phyloP scores from a whole-genome alignment of 495 filamentous ascomycete genomes.

The Penicillium bovifimosum region DNA sequence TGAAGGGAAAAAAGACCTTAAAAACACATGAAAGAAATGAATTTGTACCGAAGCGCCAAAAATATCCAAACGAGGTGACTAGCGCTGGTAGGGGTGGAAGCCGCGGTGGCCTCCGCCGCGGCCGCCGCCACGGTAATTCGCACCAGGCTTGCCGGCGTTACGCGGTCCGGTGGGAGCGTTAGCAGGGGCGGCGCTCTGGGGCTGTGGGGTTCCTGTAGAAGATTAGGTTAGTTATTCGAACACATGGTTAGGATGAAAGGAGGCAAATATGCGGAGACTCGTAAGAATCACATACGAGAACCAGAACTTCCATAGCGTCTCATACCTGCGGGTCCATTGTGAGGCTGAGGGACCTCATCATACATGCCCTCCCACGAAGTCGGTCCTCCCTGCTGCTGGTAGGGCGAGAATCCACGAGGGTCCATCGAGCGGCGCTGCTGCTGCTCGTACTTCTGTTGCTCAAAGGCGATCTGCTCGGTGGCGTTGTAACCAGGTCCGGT shows the following conservation, averaged over 20 bases:
- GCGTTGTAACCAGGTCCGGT: constrained; percentile 59
- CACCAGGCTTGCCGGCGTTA: constrained; percentile 88
- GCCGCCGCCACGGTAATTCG: constrained; percentile 94
- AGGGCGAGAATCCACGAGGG: constrained; percentile 43
- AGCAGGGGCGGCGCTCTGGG: constrained; percentile 73
- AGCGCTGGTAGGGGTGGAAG: constrained; percentile 74
- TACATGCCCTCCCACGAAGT: constrained; percentile 99
- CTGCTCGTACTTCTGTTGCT: constrained; percentile 82
- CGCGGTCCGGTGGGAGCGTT: constrained; percentile 95
- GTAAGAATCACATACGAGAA: constrained; percentile 36
- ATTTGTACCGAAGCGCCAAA: neutral
- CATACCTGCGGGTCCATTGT: constrained; percentile 49
- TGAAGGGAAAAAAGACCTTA: constrained; percentile 7
- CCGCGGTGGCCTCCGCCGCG: constrained; percentile 61
- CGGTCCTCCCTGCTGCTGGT: constrained; percentile 54
- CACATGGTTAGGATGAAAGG: neutral
- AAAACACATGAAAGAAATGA: constrained; percentile 6
- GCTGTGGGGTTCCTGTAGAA: constrained; percentile 41
- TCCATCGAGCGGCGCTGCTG: constrained; percentile 52
- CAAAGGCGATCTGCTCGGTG: constrained; percentile 73
- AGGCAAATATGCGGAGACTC: constrained; percentile 3
- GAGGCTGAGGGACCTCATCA: constrained; percentile 90
- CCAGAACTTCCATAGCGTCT: constrained; percentile 46
- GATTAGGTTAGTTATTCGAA: constrained; percentile 10
- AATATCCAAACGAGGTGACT: neutral